A percentile compares a stretch with the other conserved stretches of the same genome.
phyloP scores from a whole-genome alignment of 73 alveolate species.

The Breviolum minutum region DNA sequence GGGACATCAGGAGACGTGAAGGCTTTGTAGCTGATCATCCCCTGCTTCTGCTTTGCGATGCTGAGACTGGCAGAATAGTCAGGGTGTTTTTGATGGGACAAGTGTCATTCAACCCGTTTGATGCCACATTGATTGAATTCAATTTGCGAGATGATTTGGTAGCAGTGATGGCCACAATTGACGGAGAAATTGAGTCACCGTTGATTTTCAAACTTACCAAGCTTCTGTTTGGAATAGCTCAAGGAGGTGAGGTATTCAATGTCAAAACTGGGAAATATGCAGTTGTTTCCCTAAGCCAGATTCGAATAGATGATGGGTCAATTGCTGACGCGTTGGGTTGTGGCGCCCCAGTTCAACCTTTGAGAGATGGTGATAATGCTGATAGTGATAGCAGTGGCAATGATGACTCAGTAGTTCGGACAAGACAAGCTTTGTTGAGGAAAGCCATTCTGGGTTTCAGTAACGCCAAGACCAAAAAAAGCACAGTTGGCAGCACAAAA shows the following conservation, averaged over 20 bases:
- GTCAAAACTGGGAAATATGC: neutral
- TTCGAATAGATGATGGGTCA: neutral
- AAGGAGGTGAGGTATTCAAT: neutral
- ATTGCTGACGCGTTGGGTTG: neutral
- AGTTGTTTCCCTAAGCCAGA: neutral
- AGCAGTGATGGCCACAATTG: neutral
- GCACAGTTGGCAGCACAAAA: no score
- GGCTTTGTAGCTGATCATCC: neutral
- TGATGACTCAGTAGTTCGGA: neutral
- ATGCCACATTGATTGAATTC: neutral
- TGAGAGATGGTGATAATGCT: neutral
- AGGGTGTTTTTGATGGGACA: neutral
- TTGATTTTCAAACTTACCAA: neutral
- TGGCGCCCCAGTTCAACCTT: neutral
- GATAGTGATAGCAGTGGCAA: no score
- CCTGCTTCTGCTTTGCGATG: neutral
- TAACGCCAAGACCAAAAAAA: no score
- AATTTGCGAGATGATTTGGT: neutral
- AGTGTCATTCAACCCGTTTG: neutral
- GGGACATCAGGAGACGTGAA: neutral
- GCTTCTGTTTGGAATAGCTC: no score
- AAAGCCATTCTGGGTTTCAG: no score
- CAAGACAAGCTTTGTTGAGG: neutral
- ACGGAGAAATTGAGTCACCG: neutral
- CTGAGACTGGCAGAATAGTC: neutral